Base-by-base conservation (phyloP, 2,329 filamentous ascomycete species). In the Capronia epimyces region DNA sequence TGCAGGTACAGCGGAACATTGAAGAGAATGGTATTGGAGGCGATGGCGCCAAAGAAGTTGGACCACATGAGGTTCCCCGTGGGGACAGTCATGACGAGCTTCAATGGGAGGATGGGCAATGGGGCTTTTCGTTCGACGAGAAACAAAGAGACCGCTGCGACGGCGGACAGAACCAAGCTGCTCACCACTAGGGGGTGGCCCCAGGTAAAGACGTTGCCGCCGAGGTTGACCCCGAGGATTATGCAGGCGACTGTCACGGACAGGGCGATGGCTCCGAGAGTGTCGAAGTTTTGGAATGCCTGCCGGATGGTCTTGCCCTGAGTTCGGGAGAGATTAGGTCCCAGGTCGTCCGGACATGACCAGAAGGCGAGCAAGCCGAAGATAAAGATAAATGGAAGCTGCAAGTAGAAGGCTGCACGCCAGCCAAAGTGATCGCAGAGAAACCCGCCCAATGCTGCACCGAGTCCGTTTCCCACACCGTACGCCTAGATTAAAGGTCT, bases 1-100 rank as follows among this genome's bases (percentile, higher is more conserved):
- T 86, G 83, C 67, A 85, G 86, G 70, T 81, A 87, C 9, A 87
- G 71, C 1, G 84, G 84, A n/a, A 78, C 74, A 64, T 83, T 83
- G 63, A 83, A 83, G 16, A 79, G 61, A 41, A 83, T 73, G 7
- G 79, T 75, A 59, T 80, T 81, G 18, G 45, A 48, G 43, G 72
- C 63, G 9, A 82, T 63, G 32, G 80, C 63, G 1, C 76, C 72
- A 15, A 58, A 40, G 58, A 73, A 71, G 62, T 82, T 83, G 50
- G 72, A 66, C 49, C 81, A 73, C 49, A 83, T 77, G 25, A 84
- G 66, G 58, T 81, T 80, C 13, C 73, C 74, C n/a, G 77, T 71
- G 1, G 81, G 81, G 0, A 71, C 62, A 6, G 66, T 67, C 12
- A 66, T 66, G 34, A 84, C 64, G 2, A 83, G 70, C 29, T 69